Evolutionary conservation across 805 yeast species (phyloP).

Genomic region (Sugiyamaella smithiae): DNA sequence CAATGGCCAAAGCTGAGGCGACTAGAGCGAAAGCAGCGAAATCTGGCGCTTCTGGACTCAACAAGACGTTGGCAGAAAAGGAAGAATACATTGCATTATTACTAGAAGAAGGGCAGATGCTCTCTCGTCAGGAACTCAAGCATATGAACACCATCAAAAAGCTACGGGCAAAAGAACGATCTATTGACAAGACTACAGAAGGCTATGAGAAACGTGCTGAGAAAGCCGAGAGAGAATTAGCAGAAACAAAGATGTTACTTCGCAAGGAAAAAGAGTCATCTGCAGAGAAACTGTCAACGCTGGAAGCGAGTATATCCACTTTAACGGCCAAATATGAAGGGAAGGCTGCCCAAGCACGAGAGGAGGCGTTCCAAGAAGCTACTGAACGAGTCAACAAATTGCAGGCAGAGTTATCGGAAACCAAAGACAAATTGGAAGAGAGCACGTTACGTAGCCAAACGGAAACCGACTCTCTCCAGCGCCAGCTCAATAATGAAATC

Average conservation of each 20-base stretch:
- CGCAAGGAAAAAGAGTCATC: constrained; percentile 19
- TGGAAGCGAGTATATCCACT: constrained; percentile 32
- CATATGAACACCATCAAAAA: constrained; percentile 64
- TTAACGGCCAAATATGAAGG: constrained; percentile 30
- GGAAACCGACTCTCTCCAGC: constrained; percentile 16
- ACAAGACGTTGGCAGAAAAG: constrained; percentile 42
- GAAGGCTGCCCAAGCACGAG: constrained; percentile 25
- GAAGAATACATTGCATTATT: constrained; percentile 64
- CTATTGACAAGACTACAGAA: constrained; percentile 33
- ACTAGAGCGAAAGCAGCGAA: constrained; percentile 22
- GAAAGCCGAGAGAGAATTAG: constrained; percentile 40
- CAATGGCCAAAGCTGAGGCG: constrained; percentile 29
- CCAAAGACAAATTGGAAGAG: constrained; percentile 31
- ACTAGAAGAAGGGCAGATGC: constrained; percentile 69
- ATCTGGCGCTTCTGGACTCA: constrained; percentile 19
- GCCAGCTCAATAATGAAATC: constrained; percentile 32
- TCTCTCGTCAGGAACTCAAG: constrained; percentile 68
- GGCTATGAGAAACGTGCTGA: constrained; percentile 31
- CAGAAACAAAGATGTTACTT: constrained; percentile 33
- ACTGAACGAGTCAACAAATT: constrained; percentile 27
- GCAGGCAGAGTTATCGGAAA: constrained; percentile 31
- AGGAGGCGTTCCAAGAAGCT: constrained; percentile 31
- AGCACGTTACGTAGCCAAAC: not conserved
- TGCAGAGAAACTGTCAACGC: constrained; percentile 12
- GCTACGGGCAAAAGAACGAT: constrained; percentile 50